phyloP scores from a whole-genome alignment of 805 yeast genomes.

The Barnettozyma populi region DNA sequence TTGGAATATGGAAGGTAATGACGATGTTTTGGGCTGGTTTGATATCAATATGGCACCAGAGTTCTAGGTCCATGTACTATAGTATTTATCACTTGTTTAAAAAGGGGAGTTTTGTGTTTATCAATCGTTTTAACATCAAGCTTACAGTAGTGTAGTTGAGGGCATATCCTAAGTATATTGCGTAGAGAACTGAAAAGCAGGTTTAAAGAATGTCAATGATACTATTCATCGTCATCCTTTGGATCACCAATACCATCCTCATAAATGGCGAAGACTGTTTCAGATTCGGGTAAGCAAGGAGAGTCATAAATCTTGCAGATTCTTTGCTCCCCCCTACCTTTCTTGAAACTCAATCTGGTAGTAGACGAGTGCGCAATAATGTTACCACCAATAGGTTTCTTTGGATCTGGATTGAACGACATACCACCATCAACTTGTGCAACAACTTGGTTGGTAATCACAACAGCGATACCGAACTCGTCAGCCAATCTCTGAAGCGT shows the following conservation, averaged over 20 bases:
- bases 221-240: slow-evolving; percentile 42
- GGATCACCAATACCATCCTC: slow-evolving; percentile 98
- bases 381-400: slow-evolving; percentile 97
- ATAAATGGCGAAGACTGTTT: slow-evolving; percentile 90
- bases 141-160: not conserved
- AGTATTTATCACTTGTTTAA: not conserved
- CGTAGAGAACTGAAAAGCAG: not conserved
- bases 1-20: slow-evolving; percentile 74
- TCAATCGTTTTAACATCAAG: not conserved
- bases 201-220: not conserved
- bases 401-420: slow-evolving; percentile 90
- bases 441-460: slow-evolving; percentile 92
- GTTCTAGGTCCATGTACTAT: slow-evolving; percentile 28
- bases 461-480: slow-evolving; percentile 96
- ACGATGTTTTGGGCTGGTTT: slow-evolving; percentile 93
- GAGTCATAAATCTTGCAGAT: slow-evolving; percentile 93
- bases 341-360: slow-evolving; percentile 82
- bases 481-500: slow-evolving; percentile 90
- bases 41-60: slow-evolving; percentile 72
- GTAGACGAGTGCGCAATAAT: slow-evolving; percentile 96
- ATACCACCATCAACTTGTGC: slow-evolving; percentile 92
- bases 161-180: not conserved
- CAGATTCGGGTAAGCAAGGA: slow-evolving; percentile 94
- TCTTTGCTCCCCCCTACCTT: slow-evolving; percentile 89
- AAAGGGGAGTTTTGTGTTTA: not conserved